phyloP scores from a whole-genome alignment of 2,329 filamentous ascomycete species.

The Verticillium nonalfalfae region DNA sequence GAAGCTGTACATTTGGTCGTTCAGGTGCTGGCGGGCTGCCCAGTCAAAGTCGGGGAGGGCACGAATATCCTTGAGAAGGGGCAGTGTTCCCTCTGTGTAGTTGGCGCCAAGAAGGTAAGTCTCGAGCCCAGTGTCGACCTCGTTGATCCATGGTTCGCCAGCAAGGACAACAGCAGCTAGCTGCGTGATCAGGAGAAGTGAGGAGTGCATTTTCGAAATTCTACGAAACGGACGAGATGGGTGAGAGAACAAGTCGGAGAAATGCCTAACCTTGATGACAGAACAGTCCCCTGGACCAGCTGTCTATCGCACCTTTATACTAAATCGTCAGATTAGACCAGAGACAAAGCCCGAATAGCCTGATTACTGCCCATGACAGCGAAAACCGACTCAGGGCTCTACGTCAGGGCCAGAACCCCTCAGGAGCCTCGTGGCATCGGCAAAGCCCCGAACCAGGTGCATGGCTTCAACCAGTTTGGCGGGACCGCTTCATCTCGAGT shows the following conservation, averaged over 20 bases:
- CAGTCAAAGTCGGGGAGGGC: slow-evolving; percentile 44
- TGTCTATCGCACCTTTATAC: too few relatives aligned
- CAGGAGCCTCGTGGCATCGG: background rate
- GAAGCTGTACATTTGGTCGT: slow-evolving; percentile 35
- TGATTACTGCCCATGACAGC: too few relatives aligned
- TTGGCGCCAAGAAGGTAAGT: slow-evolving; percentile 16
- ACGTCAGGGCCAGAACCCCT: background rate
- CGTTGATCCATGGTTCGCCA: slow-evolving; percentile 23
- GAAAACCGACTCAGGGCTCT: too few relatives aligned
- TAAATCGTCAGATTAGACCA: too few relatives aligned
- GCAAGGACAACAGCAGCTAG: slow-evolving; percentile 20
- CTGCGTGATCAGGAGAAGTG: background rate
- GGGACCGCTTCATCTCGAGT: background rate
- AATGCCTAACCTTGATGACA: background rate
- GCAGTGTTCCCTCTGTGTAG: slow-evolving; percentile 25
- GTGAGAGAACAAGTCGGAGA: background rate
- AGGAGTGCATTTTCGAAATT: background rate
- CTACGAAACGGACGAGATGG: background rate
- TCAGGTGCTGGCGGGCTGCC: slow-evolving; percentile 36
- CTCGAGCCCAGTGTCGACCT: slow-evolving; percentile 26
- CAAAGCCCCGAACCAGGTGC: background rate
- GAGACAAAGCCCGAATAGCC: too few relatives aligned
- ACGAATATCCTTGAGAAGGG: slow-evolving; percentile 32
- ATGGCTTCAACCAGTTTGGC: background rate
- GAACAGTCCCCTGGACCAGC: background rate